Percentiles rank a stretch among this genome's conserved stretches.
Conservation (phyloP, 208 protist species). For the Wallacemonas sp. region DNA sequence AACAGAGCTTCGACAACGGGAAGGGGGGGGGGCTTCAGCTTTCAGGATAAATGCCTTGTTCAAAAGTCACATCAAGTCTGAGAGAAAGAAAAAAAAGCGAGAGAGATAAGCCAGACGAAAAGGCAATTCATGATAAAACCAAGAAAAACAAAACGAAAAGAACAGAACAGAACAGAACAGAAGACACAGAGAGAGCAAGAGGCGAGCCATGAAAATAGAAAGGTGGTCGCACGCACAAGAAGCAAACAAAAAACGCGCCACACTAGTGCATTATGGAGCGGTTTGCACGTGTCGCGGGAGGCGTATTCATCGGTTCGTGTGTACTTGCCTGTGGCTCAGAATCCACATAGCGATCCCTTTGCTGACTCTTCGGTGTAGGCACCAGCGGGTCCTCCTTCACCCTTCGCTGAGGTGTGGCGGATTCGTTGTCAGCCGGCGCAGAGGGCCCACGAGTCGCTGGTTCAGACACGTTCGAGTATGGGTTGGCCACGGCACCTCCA, state of each 20-base stretch:
- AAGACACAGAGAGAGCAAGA: conserved; percentile 8
- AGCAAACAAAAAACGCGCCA: background rate
- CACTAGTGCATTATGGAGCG: background rate
- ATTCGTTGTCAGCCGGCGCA: background rate
- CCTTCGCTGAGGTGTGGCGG: background rate
- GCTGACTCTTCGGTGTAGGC: background rate
- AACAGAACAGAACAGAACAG: background rate
- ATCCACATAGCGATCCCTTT: background rate
- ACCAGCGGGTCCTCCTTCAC: background rate
- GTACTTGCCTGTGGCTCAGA: background rate
- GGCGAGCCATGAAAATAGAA: conserved; percentile 11
- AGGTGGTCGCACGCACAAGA: too few relatives aligned
- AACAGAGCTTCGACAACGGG: too few relatives aligned
- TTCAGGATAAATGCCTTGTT: too few relatives aligned
- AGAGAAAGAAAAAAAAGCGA: background rate
- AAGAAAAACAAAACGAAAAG: background rate
- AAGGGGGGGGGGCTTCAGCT: too few relatives aligned
- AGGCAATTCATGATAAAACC: background rate
- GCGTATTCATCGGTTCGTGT: background rate
- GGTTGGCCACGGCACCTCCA: background rate
- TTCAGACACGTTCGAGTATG: background rate
- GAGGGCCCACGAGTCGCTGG: background rate
- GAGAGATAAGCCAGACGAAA: background rate
- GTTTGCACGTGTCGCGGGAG: background rate
- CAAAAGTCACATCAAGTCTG: background rate